Conservation (phyloP, 305 asterid genomes). For the Fraxinus sp. region DNA sequence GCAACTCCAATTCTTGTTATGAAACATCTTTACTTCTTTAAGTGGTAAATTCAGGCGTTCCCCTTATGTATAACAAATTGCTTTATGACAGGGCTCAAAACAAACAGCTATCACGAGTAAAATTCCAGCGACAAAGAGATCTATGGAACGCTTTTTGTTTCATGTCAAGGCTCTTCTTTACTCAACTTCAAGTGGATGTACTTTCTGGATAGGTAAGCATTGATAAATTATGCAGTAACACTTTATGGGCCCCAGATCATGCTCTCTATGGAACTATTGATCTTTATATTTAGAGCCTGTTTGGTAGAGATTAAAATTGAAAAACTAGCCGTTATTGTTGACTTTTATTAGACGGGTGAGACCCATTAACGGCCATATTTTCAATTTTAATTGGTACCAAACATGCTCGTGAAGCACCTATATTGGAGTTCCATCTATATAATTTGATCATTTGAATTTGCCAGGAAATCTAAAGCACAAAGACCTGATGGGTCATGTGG, state of each 20-base stretch:
- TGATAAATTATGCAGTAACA: not conserved
- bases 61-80: slow-evolving; percentile 2
- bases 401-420: slow-evolving; percentile 5
- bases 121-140: slow-evolving; percentile 81
- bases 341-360: too few relatives aligned
- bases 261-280: not conserved
- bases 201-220: slow-evolving; percentile 81
- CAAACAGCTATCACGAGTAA: slow-evolving; percentile 70
- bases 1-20: slow-evolving; percentile 15
- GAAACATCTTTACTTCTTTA: slow-evolving; percentile 19
- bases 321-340: too few relatives aligned
- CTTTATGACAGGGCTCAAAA: slow-evolving; percentile 62
- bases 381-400: too few relatives aligned
- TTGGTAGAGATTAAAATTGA: too few relatives aligned
- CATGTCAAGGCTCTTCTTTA: slow-evolving; percentile 89
- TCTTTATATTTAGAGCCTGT: not conserved
- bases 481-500: slow-evolving; percentile 75
- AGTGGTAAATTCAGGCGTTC: not conserved
- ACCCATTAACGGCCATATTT: too few relatives aligned
- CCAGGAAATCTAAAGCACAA: slow-evolving; percentile 88
- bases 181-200: slow-evolving; percentile 66
- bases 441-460: slow-evolving; percentile 21
- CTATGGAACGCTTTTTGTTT: slow-evolving; percentile 83
- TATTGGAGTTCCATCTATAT: not conserved
- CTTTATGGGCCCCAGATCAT: not conserved